phyloP scores from a whole-genome alignment of 2,329 filamentous ascomycete species.

The Gliomastix tumulicola region DNA sequence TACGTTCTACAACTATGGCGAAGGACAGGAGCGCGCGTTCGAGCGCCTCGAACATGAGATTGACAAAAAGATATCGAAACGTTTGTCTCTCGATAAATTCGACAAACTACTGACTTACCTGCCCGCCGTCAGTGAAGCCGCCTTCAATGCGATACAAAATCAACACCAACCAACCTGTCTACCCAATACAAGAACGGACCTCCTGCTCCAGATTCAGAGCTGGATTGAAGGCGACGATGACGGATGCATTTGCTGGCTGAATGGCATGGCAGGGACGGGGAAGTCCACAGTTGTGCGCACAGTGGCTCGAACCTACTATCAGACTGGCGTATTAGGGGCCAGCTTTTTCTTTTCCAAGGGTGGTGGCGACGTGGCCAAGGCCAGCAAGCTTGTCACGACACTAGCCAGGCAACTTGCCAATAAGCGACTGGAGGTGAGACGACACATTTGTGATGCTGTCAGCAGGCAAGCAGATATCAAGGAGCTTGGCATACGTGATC shows the following conservation, averaged over 20 bases:
- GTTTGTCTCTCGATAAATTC: background rate
- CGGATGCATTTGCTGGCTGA: conserved; percentile 1
- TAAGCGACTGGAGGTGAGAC: background rate
- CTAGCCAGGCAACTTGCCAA: background rate
- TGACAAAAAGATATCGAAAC: background rate
- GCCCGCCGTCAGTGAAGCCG: background rate
- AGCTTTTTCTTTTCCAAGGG: conserved; percentile 8
- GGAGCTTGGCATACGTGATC: background rate
- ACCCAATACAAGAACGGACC: background rate
- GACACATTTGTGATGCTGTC: background rate
- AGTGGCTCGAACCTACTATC: background rate
- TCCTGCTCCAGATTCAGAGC: background rate
- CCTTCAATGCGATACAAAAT: conserved; percentile 9
- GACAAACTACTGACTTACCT: background rate
- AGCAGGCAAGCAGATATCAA: background rate
- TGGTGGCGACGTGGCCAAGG: background rate
- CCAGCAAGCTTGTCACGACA: conserved; percentile 1
- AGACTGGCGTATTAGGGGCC: background rate
- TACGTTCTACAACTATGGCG: background rate
- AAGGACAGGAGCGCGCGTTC: background rate
- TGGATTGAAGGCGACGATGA: background rate
- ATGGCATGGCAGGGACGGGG: conserved; percentile 2
- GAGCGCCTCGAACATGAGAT: background rate
- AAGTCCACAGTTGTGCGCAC: conserved; percentile 3
- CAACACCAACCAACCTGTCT: background rate